phyloP scores from a whole-genome alignment of 495 filamentous ascomycete species.

The Talaromyces proteolyticus region DNA sequence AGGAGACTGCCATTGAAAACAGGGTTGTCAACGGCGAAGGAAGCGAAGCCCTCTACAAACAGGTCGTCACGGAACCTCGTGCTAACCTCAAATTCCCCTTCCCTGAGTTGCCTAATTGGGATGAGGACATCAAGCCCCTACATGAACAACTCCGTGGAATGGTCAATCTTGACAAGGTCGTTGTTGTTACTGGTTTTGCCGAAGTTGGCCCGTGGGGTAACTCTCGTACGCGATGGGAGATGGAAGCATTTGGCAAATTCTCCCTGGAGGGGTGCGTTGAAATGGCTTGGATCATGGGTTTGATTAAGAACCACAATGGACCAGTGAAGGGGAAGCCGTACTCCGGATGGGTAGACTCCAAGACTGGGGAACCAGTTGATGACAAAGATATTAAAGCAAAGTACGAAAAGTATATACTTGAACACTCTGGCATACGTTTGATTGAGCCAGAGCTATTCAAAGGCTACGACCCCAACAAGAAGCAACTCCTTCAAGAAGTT shows the following conservation, averaged over 20 bases:
- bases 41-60: constrained; percentile 89
- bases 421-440: constrained; percentile 94
- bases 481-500: constrained; percentile 95
- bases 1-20: constrained; percentile 95
- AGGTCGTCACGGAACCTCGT: constrained; percentile 84
- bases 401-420: constrained; percentile 93
- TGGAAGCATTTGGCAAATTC: constrained; percentile 95
- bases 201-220: constrained; percentile 99
- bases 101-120: constrained; percentile 83
- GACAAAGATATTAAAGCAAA: constrained; percentile 96
- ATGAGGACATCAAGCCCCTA: constrained; percentile 81
- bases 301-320: constrained; percentile 98
- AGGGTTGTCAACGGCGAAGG: constrained; percentile 94
- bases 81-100: constrained; percentile 98
- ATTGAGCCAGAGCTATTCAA: constrained; percentile 97
- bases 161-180: constrained; percentile 96
- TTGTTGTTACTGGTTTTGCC: constrained; percentile 94
- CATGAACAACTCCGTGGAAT: constrained; percentile 88
- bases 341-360: constrained; percentile 94
- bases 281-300: constrained; percentile 99
- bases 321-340: constrained; percentile 95
- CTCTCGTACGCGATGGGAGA: constrained; percentile 96
- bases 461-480: constrained; percentile 96
- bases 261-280: constrained; percentile 97
- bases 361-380: constrained; percentile 90